Evolutionary conservation across 2,329 filamentous ascomycete genomes (phyloP), one percentile per base, ranked within the genome.

Genomic region (Venturia pyrina): DNA sequence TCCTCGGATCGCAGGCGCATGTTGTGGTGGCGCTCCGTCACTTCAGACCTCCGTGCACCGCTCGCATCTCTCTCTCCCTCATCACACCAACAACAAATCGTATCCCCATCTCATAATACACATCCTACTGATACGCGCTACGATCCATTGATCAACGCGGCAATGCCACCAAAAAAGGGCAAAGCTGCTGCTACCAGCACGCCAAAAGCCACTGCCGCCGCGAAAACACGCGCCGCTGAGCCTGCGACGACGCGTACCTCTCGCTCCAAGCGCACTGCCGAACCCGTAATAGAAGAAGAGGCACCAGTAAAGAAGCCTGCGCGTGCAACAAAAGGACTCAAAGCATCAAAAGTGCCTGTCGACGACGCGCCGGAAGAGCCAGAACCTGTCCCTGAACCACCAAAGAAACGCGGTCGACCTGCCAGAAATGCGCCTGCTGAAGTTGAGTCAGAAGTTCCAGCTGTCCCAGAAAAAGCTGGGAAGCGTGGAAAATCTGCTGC

Each of bases 351-450:
- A 59, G n/a, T 50, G 24, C 17, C 62, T n/a, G 37, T 41, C 7
- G 21, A 43, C 11, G 53, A 65, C 53, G 63, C 63, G 63, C 40
- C 63, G 13, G 40, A 40, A 32, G 53, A 57, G 13, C 17, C 24
- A 40, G 53, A 32, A 21, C 19, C 46, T 37, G 56, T 40, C 19
- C 10, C 40, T 17, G 64, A 66, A 43, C 65, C 68, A 60, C 68
- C 71, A 5, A 74, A 73, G 69, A 74, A 72, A 69, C 72, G 72
- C 53, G 73, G 72, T 63, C 66, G 72, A 28, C 69, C 72, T 24
- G 34, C 65, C n/a, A 65, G 60, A 59, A 50, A 60, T 50, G 44
- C 44, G 11, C 34, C 67, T 32, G 40, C n/a, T 4, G 66, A 68
- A 48, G 53, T 40, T 17, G 61, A 66, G 10, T 21, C 65, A 28